Percentiles rank a stretch among this genome's conserved stretches.
Evolutionary conservation across 371 early-diverging fungal species (phyloP).

Genomic region (Apophysomyces sp.): DNA sequence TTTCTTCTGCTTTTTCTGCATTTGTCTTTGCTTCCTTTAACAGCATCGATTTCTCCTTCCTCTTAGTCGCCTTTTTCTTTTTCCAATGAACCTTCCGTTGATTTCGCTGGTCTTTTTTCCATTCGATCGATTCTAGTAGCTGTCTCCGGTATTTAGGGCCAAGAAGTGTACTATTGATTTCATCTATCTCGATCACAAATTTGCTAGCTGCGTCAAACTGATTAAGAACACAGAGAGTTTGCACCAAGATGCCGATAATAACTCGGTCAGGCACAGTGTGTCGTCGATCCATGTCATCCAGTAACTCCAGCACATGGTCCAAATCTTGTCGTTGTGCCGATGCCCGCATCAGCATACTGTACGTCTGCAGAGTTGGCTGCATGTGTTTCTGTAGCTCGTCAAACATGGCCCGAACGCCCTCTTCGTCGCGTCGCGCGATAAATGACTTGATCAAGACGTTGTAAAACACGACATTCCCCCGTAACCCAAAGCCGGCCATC

Average conservation of each 20-base stretch:
- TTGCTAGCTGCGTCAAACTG: constrained; percentile 4
- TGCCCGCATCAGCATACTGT: constrained; percentile 8
- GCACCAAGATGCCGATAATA: constrained; percentile 12
- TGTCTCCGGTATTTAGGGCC: not conserved
- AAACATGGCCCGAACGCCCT: constrained; percentile 2
- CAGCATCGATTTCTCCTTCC: not conserved
- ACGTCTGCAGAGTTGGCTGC: constrained; percentile 11
- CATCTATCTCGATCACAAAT: constrained; percentile 1
- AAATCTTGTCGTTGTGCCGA: constrained; percentile 5
- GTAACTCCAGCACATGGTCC: not conserved
- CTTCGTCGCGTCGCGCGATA: not conserved
- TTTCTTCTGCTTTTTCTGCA: not conserved
- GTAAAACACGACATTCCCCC: not conserved
- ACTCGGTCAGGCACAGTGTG: constrained; percentile 4
- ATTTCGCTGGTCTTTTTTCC: not conserved
- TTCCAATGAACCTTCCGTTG: not conserved
- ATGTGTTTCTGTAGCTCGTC: constrained; percentile 3
- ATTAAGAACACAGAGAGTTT: constrained; percentile 3
- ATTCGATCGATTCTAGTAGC: not conserved
- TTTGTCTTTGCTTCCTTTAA: no score
- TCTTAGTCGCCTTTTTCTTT: not conserved
- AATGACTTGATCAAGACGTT: constrained; percentile 9
- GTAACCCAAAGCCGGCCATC: constrained; percentile 1
- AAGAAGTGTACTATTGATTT: not conserved
- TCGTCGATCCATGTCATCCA: constrained; percentile 17